Percentiles rank a stretch among this genome's conserved stretches.
These are phyloP conservation scores for Tetrahymena thermophila DNA, from an alignment of 73 alveolate genomes.

Conservation along the genomic window DNA sequence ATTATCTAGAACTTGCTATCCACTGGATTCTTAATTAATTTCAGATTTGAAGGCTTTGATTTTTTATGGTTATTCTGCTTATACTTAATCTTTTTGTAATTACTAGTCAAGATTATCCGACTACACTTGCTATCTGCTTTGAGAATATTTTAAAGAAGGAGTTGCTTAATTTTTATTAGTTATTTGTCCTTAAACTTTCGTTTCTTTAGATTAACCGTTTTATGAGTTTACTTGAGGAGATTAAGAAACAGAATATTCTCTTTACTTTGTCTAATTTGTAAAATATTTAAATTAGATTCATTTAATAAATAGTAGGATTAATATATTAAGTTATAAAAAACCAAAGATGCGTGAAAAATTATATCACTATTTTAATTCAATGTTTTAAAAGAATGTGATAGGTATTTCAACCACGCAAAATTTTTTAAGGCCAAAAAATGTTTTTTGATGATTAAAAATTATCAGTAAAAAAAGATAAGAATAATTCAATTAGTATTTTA, in stretches of 20 bases:
- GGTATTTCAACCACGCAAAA: neutral
- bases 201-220: neutral
- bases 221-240: neutral
- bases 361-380: too few species aligned
- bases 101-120: neutral
- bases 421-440: neutral
- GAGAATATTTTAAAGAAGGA: neutral
- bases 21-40: neutral
- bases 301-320: neutral
- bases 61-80: neutral
- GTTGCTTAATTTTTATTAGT: neutral
- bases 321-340: too few species aligned
- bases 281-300: too few species aligned
- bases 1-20: neutral
- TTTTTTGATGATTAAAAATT: neutral
- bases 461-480: neutral
- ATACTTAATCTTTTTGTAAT: neutral
- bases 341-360: neutral
- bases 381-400: too few species aligned
- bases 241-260: neutral
- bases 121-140: neutral
- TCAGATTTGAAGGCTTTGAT: neutral
- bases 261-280: neutral
- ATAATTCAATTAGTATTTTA: neutral
- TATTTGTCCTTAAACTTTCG: neutral